A percentile compares a stretch with the other conserved stretches of the same genome.
Conservation (phyloP, 441 rosid species). For the Syzygium malaccense region DNA sequence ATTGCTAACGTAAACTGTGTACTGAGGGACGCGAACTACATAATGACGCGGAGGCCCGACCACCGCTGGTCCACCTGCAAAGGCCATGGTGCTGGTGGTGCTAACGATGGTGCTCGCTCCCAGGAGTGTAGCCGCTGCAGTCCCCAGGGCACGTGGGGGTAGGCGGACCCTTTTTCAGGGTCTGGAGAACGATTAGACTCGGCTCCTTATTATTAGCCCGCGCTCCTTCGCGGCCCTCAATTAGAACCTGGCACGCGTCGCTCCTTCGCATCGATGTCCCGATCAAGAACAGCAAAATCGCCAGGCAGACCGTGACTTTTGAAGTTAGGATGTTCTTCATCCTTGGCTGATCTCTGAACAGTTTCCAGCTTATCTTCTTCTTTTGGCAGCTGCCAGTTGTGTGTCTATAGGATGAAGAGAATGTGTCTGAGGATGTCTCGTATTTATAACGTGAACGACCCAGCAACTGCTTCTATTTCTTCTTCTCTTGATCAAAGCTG, state of each 20-base stretch:
- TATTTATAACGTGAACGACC: not conserved
- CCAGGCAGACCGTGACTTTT: not conserved
- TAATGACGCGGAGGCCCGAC: too few species aligned
- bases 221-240: not conserved
- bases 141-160: rapidly evolving
- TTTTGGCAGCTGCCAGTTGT: not conserved
- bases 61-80: not conserved
- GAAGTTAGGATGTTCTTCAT: not conserved
- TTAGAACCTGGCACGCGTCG: not conserved
- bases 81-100: not conserved
- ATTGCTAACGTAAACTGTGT: too few species aligned
- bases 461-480: not conserved
- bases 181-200: not conserved
- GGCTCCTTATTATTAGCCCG: not conserved
- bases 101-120: not conserved
- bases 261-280: not conserved
- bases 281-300: not conserved
- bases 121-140: not conserved
- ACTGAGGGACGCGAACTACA: too few species aligned
- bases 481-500: not conserved
- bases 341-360: not conserved
- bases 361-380: not conserved
- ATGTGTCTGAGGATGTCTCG: not conserved
- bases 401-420: not conserved
- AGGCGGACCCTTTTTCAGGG: not conserved